Percentiles rank a stretch among this genome's conserved stretches.
Conservation (phyloP, 139 green algal species). For the Deuterostichococcus epilithicus region DNA sequence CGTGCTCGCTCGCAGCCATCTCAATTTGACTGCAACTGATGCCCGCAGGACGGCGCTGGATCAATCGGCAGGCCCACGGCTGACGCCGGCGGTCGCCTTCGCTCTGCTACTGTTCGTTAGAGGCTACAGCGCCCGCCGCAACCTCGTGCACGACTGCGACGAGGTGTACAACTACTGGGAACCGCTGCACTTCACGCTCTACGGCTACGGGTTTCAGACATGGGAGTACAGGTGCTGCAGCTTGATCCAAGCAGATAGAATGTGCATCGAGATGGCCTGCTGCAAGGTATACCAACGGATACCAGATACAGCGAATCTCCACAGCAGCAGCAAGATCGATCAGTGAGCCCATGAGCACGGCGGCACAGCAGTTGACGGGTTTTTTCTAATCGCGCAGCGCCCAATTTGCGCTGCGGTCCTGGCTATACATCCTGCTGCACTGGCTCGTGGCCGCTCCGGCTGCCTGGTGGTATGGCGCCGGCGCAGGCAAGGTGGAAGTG, state of each 20-base stretch:
- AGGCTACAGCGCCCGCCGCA: slow-evolving; percentile 38
- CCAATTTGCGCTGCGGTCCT: slow-evolving; percentile 72
- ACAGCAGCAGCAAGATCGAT: too few relatives aligned
- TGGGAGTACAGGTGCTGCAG: slow-evolving; percentile 78
- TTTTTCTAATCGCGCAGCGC: too few relatives aligned
- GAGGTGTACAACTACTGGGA: slow-evolving; percentile 93
- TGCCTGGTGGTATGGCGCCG: slow-evolving; percentile 26
- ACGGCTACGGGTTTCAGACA: slow-evolving; percentile 76
- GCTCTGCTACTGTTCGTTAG: not conserved
- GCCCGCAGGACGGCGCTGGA: too few relatives aligned
- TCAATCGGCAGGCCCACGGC: too few relatives aligned
- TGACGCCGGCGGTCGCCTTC: not conserved
- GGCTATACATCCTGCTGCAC: slow-evolving; percentile 80
- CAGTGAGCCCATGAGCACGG: too few relatives aligned
- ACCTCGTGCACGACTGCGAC: slow-evolving; percentile 90
- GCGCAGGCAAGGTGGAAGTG: slow-evolving; percentile 35
- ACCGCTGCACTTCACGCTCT: slow-evolving; percentile 78
- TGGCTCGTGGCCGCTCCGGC: slow-evolving; percentile 25
- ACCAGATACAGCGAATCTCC: too few relatives aligned
- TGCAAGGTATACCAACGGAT: too few relatives aligned
- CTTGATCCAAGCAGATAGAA: not conserved
- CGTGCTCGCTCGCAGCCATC: too few relatives aligned
- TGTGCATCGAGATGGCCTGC: too few relatives aligned
- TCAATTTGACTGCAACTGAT: too few relatives aligned
- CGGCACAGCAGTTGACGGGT: too few relatives aligned